Evolutionary conservation across 306 rosid genomes (phyloP).

Genomic region (Castanea sativa): DNA sequence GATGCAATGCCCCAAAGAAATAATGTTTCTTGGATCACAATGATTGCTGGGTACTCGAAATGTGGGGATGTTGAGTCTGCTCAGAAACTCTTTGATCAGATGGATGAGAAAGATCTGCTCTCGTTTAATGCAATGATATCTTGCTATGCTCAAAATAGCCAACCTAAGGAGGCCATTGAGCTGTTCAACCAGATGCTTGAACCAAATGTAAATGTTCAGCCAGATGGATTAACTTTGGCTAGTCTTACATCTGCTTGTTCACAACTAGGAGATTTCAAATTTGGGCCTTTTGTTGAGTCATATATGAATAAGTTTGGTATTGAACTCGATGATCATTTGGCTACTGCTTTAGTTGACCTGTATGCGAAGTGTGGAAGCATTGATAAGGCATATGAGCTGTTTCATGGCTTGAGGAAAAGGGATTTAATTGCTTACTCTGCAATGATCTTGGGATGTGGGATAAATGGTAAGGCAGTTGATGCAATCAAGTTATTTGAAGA

Average conservation of each 20-base stretch:
- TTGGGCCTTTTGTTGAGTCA: slow-evolving; percentile 50
- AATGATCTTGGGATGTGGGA: slow-evolving; percentile 77
- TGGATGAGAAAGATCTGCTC: slow-evolving; percentile 44
- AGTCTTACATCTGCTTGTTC: slow-evolving; percentile 74
- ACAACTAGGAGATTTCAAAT: slow-evolving; percentile 53
- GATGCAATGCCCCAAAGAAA: slow-evolving; percentile 58
- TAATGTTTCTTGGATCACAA: slow-evolving; percentile 55
- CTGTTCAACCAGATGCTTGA: slow-evolving; percentile 56
- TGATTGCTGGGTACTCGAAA: slow-evolving; percentile 67
- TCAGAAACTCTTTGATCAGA: slow-evolving; percentile 46
- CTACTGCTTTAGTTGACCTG: slow-evolving; percentile 69
- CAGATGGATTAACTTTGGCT: slow-evolving; percentile 65
- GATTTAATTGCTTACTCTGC: slow-evolving; percentile 82
- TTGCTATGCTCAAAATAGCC: slow-evolving; percentile 68
- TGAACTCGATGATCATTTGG: slow-evolving; percentile 70
- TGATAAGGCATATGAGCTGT: slow-evolving; percentile 56
- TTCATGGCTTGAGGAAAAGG: slow-evolving; percentile 46
- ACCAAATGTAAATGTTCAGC: slow-evolving; percentile 35
- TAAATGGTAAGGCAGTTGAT: slow-evolving; percentile 57
- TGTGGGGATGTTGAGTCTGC: slow-evolving; percentile 64
- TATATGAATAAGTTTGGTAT: slow-evolving; percentile 49
- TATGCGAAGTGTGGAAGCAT: slow-evolving; percentile 73
- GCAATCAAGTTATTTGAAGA: slow-evolving; percentile 53
- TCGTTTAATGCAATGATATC: slow-evolving; percentile 66
- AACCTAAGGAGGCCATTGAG: slow-evolving; percentile 63